Percentiles rank a stretch among this genome's conserved stretches.
Evolutionary conservation across 1,139 yeast genomes (phyloP).

Genomic region (Kodamaea sp.): DNA sequence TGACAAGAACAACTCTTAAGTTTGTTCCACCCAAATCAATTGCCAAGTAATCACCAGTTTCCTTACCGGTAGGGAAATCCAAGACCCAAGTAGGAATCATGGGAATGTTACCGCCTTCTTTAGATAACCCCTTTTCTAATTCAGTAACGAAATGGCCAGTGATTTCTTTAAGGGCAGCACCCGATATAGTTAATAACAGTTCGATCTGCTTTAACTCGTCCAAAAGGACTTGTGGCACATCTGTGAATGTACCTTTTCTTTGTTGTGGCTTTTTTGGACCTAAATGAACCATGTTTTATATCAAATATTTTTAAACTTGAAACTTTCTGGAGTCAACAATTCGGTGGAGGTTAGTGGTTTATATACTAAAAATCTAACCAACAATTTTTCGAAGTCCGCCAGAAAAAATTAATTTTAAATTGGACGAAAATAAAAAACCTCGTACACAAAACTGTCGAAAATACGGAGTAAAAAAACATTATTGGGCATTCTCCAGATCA

Average conservation of each 20-base stretch:
- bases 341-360: too few relatives aligned
- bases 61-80: conserved; percentile 89
- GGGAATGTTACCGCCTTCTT: conserved; percentile 80
- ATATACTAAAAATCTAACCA: too few relatives aligned
- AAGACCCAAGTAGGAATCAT: conserved; percentile 98
- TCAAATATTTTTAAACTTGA: background rate
- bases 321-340: too few relatives aligned
- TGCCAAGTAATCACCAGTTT: conserved; percentile 84
- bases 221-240: conserved; percentile 63
- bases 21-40: conserved; percentile 96
- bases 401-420: too few relatives aligned
- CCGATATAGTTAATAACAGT: conserved; percentile 58
- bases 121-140: conserved; percentile 74
- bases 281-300: conserved; percentile 62
- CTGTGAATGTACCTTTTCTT: conserved; percentile 77
- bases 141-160: conserved; percentile 62
- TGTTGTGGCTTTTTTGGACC: conserved; percentile 83
- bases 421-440: too few relatives aligned
- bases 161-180: conserved; percentile 58
- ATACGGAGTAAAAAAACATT: too few relatives aligned
- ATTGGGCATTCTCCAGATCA: too few relatives aligned
- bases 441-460: too few relatives aligned
- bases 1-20: conserved; percentile 83
- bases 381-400: too few relatives aligned
- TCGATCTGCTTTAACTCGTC: conserved; percentile 59